Percentiles rank a stretch among this genome's conserved stretches.
Conservation (phyloP, 768 basidiomycete species). For the Pleurotus cornucopiae region DNA sequence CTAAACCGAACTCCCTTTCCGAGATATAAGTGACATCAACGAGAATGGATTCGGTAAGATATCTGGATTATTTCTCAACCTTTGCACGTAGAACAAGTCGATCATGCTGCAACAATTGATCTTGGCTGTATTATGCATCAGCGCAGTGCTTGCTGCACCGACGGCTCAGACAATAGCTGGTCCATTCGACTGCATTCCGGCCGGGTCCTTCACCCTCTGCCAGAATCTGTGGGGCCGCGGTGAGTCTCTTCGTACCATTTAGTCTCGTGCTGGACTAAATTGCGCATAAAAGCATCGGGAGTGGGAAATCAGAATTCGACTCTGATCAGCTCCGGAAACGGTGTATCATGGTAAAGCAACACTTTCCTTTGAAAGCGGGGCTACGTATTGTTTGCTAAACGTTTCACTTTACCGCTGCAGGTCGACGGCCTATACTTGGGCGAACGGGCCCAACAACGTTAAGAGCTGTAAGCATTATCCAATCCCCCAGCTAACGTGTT, state of each 20-base stretch:
- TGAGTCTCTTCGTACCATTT: constrained; percentile 15
- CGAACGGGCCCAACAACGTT: constrained; percentile 43
- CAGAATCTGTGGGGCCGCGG: constrained; percentile 54
- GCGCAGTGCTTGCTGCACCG: constrained; percentile 9
- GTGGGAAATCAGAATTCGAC: constrained; percentile 48
- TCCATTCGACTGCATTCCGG: constrained; percentile 37
- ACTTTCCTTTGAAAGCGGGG: neutral
- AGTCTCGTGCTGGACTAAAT: neutral
- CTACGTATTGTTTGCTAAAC: neutral
- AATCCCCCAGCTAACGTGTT: neutral
- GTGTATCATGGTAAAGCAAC: constrained; percentile 37
- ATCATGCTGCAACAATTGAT: neutral
- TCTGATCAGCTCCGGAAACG: constrained; percentile 32
- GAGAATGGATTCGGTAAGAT: no score
- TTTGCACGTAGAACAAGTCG: neutral
- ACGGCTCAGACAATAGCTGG: constrained; percentile 40
- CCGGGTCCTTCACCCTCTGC: constrained; percentile 47
- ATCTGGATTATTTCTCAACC: neutral
- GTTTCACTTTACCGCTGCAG: neutral
- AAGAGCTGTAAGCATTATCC: constrained; percentile 44
- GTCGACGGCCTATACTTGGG: constrained; percentile 49
- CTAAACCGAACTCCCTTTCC: neutral
- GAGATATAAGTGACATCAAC: neutral
- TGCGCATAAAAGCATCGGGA: constrained; percentile 29
- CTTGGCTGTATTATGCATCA: neutral